A percentile compares a stretch with the other conserved stretches of the same genome.
phyloP scores from a whole-genome alignment of 139 green algal genomes.

The Parachlorella kessleri region DNA sequence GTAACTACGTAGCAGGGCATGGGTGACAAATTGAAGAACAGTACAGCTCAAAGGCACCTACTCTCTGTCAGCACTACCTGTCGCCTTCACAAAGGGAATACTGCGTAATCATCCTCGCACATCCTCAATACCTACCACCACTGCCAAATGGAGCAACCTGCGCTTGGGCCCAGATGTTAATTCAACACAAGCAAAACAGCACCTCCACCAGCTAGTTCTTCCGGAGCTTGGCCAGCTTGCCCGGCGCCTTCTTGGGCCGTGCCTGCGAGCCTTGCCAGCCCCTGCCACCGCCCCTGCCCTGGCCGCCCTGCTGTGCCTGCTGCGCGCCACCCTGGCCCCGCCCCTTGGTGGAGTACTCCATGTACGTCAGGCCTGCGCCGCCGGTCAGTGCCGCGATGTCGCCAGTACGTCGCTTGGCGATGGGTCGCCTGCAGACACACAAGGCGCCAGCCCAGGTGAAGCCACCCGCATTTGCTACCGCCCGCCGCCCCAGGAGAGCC shows the following conservation, averaged over 20 bases:
- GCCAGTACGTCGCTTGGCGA: constrained; percentile 54
- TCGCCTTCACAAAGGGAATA: too few relatives aligned
- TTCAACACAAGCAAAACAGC: not conserved
- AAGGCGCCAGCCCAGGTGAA: not conserved
- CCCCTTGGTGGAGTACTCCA: constrained; percentile 58
- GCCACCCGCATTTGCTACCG: too few relatives aligned
- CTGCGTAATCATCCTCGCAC: too few relatives aligned
- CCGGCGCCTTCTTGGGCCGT: not conserved
- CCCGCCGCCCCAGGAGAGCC: too few relatives aligned
- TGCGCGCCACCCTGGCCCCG: not conserved
- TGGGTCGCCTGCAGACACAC: constrained; percentile 14
- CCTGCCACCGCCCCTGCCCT: not conserved
- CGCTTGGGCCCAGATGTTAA: not conserved
- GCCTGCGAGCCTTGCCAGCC: not conserved
- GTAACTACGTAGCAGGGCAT: too few relatives aligned
- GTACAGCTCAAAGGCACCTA: too few relatives aligned
- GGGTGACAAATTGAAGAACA: too few relatives aligned
- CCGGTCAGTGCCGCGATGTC: constrained; percentile 78
- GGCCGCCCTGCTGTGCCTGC: not conserved
- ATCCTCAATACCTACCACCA: too few relatives aligned
- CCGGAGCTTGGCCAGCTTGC: not conserved
- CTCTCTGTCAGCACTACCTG: too few relatives aligned
- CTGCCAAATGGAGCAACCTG: not conserved
- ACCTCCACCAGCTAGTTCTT: not conserved
- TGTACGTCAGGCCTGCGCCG: constrained; percentile 71